Percentiles rank a stretch among this genome's conserved stretches.
These are phyloP conservation scores for Heliosperma pusillum DNA, from an alignment of 148 eudicot genomes.

Conservation along the genomic window DNA sequence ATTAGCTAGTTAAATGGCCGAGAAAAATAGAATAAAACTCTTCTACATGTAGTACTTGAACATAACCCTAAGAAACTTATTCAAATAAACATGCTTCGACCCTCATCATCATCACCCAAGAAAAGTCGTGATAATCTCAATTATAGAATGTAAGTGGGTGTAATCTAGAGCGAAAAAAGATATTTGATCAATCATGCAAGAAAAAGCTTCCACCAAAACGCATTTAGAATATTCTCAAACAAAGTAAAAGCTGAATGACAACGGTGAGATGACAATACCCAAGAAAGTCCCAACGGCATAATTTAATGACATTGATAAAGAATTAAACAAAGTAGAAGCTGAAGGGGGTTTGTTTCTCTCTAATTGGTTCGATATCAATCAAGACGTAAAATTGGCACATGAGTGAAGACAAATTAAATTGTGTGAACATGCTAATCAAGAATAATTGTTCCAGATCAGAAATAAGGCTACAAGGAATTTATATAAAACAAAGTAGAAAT, in stretches of 20 bases:
- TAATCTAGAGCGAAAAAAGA: background rate
- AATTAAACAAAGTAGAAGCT: too few species aligned
- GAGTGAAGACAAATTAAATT: background rate
- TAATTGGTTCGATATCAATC: background rate
- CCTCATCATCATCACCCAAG: background rate
- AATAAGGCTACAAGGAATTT: background rate
- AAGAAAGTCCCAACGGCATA: background rate
- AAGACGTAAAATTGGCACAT: background rate
- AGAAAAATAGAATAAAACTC: background rate
- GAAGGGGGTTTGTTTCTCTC: background rate
- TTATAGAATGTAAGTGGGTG: background rate
- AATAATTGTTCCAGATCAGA: background rate
- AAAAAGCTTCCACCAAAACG: background rate
- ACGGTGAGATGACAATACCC: background rate
- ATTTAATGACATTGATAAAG: background rate
- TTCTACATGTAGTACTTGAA: too few species aligned
- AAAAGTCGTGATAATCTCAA: background rate
- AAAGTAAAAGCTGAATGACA: background rate
- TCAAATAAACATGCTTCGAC: background rate
- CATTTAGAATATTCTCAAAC: background rate
- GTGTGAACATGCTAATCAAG: background rate
- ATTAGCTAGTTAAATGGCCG: slow-evolving; percentile 19
- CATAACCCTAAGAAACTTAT: background rate
- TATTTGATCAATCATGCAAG: background rate
- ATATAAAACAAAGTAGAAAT: background rate